A percentile compares a stretch with the other conserved stretches of the same genome.
Evolutionary conservation across 1,284 basidiomycete genomes (phyloP).

Genomic region (Phellinidium pouzarii): DNA sequence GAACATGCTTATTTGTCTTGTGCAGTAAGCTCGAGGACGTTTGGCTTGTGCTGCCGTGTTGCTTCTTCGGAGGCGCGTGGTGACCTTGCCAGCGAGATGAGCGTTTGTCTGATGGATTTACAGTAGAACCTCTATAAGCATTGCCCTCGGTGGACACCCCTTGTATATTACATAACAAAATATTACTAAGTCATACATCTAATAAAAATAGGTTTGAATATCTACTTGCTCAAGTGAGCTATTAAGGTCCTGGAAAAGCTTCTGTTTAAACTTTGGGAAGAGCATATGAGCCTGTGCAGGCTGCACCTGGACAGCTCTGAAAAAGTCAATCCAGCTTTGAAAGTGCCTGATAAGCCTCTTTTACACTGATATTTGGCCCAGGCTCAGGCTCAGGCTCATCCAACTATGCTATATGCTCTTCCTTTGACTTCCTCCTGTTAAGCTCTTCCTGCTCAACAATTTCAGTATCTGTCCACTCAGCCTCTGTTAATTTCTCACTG

Average conservation of each 20-base stretch:
- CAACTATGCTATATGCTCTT: conserved; percentile 3
- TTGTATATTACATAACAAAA: no score
- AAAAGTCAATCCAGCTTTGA: not conserved
- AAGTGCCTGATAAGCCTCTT: conserved; percentile 1
- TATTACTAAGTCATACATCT: no score
- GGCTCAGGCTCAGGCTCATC: conserved; percentile 3
- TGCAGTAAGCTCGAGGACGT: conserved; percentile 62
- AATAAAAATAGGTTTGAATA: no score
- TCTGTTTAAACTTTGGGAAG: not conserved
- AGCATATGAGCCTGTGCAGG: not conserved
- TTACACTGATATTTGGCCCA: not conserved
- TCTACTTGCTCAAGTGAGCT: no score
- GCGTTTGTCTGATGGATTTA: conserved; percentile 70
- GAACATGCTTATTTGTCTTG: conserved; percentile 47
- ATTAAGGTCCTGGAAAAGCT: not conserved
- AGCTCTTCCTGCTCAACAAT: conserved; percentile 1
- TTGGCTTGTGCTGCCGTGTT: conserved; percentile 37
- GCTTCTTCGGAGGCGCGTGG: conserved; percentile 34
- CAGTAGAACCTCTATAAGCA: not conserved
- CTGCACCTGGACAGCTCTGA: not conserved
- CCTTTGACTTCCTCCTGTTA: not conserved
- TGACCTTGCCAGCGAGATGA: conserved; percentile 50
- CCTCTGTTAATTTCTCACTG: not conserved
- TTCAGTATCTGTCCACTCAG: conserved; percentile 5
- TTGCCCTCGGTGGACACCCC: no score